These are phyloP conservation scores for Coemansia sp. DNA, from an alignment of 192 early-diverging fungal species.

Conservation along the genomic window DNA sequence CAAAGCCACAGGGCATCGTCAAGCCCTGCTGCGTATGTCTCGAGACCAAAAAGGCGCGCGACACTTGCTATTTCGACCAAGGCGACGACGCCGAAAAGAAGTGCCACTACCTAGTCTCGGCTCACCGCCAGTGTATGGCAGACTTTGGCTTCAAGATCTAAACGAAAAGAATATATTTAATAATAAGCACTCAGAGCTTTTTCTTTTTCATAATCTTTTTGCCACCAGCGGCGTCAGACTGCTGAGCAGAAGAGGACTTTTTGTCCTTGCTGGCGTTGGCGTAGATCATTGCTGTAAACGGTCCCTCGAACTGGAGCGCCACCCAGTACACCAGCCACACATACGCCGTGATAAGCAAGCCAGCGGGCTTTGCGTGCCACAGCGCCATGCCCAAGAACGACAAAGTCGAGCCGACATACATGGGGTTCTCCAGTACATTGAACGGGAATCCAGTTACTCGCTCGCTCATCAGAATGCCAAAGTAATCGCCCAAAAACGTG, in stretches of 20 bases:
- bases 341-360: conserved; percentile 67
- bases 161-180: too few species aligned
- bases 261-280: conserved; percentile 48
- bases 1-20: too few species aligned
- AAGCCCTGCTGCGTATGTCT: conserved; percentile 98
- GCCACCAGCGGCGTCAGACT: background rate
- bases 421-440: conserved; percentile 91
- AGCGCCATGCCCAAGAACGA: conserved; percentile 83
- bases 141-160: conserved; percentile 94
- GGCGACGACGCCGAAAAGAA: conserved; percentile 77
- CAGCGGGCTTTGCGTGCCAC: conserved; percentile 74
- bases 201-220: conserved; percentile 44
- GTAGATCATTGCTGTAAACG: conserved; percentile 85
- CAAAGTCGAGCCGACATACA: conserved; percentile 92
- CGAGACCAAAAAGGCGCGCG: conserved; percentile 90
- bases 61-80: conserved; percentile 83
- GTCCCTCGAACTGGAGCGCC: conserved; percentile 80
- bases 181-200: background rate
- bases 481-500: conserved; percentile 95
- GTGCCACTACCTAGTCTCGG: conserved; percentile 85
- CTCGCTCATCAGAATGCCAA: conserved; percentile 89
- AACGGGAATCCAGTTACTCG: conserved; percentile 91
- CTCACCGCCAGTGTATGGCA: conserved; percentile 90
- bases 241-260: too few species aligned
- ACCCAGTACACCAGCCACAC: conserved; percentile 78